Conservation (phyloP, 805 yeast genomes). For the Candida taoyuanica region DNA sequence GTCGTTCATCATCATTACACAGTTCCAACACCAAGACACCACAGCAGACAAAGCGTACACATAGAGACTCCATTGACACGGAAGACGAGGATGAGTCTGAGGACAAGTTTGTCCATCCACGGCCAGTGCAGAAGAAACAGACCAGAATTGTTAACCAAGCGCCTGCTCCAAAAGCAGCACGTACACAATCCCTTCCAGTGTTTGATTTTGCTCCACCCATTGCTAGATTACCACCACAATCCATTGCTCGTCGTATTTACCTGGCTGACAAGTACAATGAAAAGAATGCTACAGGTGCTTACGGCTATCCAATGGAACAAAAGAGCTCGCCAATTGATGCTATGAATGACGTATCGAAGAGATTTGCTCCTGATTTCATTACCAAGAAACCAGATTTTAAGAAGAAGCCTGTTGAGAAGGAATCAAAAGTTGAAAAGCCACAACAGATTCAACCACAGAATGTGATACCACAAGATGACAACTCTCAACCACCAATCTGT, state of each 20-base stretch:
- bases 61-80: conserved; percentile 17
- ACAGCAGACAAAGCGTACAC: conserved; percentile 5
- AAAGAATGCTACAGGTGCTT: conserved; percentile 2
- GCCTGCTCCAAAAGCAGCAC: conserved; percentile 43
- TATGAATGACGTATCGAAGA: conserved; percentile 19
- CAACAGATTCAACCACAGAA: conserved; percentile 1
- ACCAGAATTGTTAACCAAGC: conserved; percentile 35
- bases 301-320: conserved; percentile 6
- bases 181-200: conserved; percentile 41
- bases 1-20: conserved; percentile 1
- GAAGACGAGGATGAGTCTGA: conserved; percentile 20
- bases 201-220: conserved; percentile 21
- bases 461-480: conserved; percentile 4
- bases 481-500: conserved; percentile 21
- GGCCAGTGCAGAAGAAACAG: conserved; percentile 12
- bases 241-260: conserved; percentile 27
- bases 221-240: conserved; percentile 24
- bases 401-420: conserved; percentile 1
- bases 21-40: conserved; percentile 8
- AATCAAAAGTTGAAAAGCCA: neutral
- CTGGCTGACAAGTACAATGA: conserved; percentile 24
- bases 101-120: conserved; percentile 17
- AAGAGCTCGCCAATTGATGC: conserved; percentile 9
- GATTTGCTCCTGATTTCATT: conserved; percentile 27
- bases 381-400: conserved; percentile 10